Conservation (phyloP, 495 filamentous ascomycete species). For the Neurospora sp. region DNA sequence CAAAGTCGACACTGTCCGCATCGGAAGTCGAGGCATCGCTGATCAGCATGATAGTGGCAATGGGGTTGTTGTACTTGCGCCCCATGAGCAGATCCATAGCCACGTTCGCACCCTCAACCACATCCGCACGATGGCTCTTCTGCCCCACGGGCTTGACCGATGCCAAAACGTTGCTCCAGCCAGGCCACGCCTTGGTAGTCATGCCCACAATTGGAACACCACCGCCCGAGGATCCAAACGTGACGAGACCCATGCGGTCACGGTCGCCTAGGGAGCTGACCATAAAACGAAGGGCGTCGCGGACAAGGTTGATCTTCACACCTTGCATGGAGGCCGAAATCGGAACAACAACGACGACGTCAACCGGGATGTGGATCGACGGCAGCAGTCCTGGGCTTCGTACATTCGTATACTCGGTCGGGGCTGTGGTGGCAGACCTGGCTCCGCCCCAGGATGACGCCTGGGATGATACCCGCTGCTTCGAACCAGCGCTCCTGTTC, state of each 20-base stretch:
- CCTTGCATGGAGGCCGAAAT: conserved; percentile 99
- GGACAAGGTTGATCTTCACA: conserved; percentile 88
- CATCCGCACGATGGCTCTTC: conserved; percentile 92
- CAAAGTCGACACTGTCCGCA: conserved; percentile 93
- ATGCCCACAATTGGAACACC: conserved; percentile 95
- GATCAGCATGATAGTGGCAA: conserved; percentile 93
- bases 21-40: conserved; percentile 98
- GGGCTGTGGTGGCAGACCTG: conserved; percentile 66
- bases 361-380: conserved; percentile 81
- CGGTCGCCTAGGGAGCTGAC: conserved; percentile 85
- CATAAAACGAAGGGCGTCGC: conserved; percentile 90
- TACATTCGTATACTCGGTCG: conserved; percentile 67
- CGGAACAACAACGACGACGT: conserved; percentile 93
- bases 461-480: conserved; percentile 75
- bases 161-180: conserved; percentile 79
- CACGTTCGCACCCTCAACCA: conserved; percentile 95
- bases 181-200: conserved; percentile 87
- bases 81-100: conserved; percentile 99
- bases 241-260: conserved; percentile 94
- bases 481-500: conserved; percentile 46
- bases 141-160: conserved; percentile 91
- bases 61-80: conserved; percentile 88
- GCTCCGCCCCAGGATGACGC: conserved; percentile 76
- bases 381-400: conserved; percentile 40
- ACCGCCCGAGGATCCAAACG: conserved; percentile 90